Evolutionary conservation across 495 filamentous ascomycete species (phyloP).

Genomic region (Penicillium paradoxum): DNA sequence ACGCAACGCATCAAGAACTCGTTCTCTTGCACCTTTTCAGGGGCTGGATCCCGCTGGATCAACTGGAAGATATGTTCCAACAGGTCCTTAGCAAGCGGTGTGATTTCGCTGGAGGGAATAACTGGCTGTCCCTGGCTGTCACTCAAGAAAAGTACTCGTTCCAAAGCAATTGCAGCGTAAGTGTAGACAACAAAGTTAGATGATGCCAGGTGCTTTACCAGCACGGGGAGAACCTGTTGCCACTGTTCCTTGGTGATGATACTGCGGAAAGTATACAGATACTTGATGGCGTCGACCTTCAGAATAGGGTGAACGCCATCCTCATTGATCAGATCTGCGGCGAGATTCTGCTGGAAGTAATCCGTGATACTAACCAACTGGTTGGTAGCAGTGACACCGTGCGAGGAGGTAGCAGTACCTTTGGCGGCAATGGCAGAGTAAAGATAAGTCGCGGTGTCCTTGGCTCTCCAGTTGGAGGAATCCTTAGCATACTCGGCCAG

Average conservation of each 20-base stretch:
- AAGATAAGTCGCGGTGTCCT: constrained; percentile 94
- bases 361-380: constrained; percentile 75
- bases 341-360: constrained; percentile 89
- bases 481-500: constrained; percentile 62
- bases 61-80: constrained; percentile 88
- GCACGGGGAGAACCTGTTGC: constrained; percentile 77
- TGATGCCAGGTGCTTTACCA: constrained; percentile 84
- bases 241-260: constrained; percentile 82
- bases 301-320: constrained; percentile 71
- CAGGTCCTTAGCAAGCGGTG: constrained; percentile 75
- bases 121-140: constrained; percentile 67
- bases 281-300: constrained; percentile 97
- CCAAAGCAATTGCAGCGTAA: constrained; percentile 91
- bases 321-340: constrained; percentile 67
- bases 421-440: constrained; percentile 93
- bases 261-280: constrained; percentile 90
- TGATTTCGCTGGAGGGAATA: constrained; percentile 66
- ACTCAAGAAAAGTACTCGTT: constrained; percentile 79
- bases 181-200: constrained; percentile 93
- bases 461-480: constrained; percentile 82
- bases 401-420: constrained; percentile 73
- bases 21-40: constrained; percentile 96
- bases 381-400: constrained; percentile 88
- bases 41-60: constrained; percentile 71
- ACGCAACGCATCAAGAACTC: constrained; percentile 98